Evolutionary conservation across 2,329 filamentous ascomycete genomes (phyloP), one percentile per base, ranked within the genome.

Genomic region (Penicillium griseofulvum): DNA sequence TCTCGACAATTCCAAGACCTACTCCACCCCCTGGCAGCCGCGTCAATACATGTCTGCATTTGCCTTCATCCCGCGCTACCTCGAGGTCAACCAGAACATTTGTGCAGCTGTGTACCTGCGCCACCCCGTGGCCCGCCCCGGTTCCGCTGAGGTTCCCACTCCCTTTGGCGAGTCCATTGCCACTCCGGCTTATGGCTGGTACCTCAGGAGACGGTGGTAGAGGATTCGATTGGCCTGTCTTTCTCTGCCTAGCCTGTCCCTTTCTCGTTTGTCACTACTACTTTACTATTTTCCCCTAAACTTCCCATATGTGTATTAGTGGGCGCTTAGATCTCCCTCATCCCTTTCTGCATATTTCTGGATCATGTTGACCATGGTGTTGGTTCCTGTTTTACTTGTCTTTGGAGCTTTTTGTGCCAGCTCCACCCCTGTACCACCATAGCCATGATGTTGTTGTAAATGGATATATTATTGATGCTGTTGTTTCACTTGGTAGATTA

Each of bases 61-160:
- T 75, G 91, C 92, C 24, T 97, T 96, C 75, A 91, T 99, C 64
- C 94, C 94, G 11, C 81, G 89, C 51, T 99, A 97, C 74, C 84
- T 99, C 57, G 95, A 99, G 78, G 94, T 99, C 65, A 97, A 97
- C 80, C 94, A 96, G 74, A 95, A 92, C 69, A 89, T 97, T 67
- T 99, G 94, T 76, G 88, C 92, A 1, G 94, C 94, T 11, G 91
- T 99, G 38, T 99, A 99, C 74, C 78, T 99, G 59, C 84, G 94
- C 55, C 93, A 99, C 78, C 94, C 94, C 0, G 93, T 97, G 41
- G 94, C 91, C 26, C 83, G 92, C 57, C 87, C 87, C 3, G 91
- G 92, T 11, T 68, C 84, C 62, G 87, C 89, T 4, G 94, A 93
- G 74, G 88, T 93, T 57, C 93, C 93, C 1, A 91, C 90, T 24